Evolutionary conservation across 345 rosid genomes (phyloP).

Genomic region (Bruguiera sexangula): DNA sequence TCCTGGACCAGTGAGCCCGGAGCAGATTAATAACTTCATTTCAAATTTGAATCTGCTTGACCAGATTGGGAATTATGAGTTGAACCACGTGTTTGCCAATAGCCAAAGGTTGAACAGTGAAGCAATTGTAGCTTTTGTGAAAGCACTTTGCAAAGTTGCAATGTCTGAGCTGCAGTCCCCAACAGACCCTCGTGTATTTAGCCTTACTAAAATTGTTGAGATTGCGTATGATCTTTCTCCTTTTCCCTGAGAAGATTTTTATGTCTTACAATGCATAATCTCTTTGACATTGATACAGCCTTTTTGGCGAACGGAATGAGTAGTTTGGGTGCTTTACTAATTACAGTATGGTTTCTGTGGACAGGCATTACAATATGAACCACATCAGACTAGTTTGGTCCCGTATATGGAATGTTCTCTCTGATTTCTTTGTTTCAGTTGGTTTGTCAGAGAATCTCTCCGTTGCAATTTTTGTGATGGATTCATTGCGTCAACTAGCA

Average conservation of each 20-base stretch:
- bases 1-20: constrained; percentile 64
- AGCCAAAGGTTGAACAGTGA: constrained; percentile 93
- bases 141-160: constrained; percentile 91
- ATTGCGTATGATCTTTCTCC: constrained; percentile 66
- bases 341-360: constrained; percentile 16
- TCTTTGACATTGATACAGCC: neutral
- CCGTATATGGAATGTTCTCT: constrained; percentile 90
- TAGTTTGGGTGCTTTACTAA: neutral
- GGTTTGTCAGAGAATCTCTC: constrained; percentile 95
- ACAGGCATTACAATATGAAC: constrained; percentile 97
- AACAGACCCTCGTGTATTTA: constrained; percentile 97
- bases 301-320: neutral
- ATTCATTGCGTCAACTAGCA: constrained; percentile 92
- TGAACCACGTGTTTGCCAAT: constrained; percentile 92
- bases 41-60: constrained; percentile 93
- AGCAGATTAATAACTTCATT: constrained; percentile 71
- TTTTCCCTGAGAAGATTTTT: constrained; percentile 1
- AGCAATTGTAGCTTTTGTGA: constrained; percentile 91
- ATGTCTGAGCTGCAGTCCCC: constrained; percentile 94
- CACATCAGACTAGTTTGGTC: constrained; percentile 98
- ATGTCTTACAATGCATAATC: neutral
- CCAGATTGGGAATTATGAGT: constrained; percentile 88
- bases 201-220: constrained; percentile 94
- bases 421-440: constrained; percentile 91
- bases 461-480: constrained; percentile 96